Evolutionary conservation across 192 early-diverging fungal species (phyloP), one percentile per base, ranked within the genome.

Genomic region (Coemansia sp.): DNA sequence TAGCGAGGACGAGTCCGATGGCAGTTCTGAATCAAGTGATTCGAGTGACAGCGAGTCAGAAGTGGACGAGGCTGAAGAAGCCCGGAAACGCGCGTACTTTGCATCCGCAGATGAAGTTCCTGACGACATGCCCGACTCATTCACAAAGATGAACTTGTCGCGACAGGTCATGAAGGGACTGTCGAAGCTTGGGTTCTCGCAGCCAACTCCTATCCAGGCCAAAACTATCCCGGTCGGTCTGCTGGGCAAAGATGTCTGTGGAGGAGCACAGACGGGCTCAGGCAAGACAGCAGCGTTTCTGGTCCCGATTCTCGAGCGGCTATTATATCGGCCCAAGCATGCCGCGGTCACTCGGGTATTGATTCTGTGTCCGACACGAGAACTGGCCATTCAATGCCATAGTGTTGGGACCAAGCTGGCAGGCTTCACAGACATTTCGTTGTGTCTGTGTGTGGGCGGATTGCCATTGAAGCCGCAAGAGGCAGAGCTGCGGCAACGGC

Each of bases 261-360:
- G 94, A 70, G 90, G 93, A 50, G 97, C 97, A 11, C 89, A 94
- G 26, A 99, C 97, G 2, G 97, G 97, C 43, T 98, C 96, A 37
- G 97, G 97, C 63, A 99, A 99, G 68, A 99, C 97, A 1, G 91
- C 88, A 8, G 97, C 97, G 0, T 98, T 99, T 77, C 67, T 98
- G 51, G 88, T 99, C 6, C 97, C 97, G 6, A 86, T 96, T 33
- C 76, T 99, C 50, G 97, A 99, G 72, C 84, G 95, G 66, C 83
- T 99, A 13, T 79, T 95, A 16, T 97, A 89, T 77, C 83, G 93
- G 41, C 91, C 94, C 20, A 87, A 89, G 61, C 81, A 89, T 44
- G 69, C 61, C 2, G 78, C 93, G 2, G 83, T 85, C 0, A 92
- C 89, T 0, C 83, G 97, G 10, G 95, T 98, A 11, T 74, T 97